Conservation (phyloP, 2,329 filamentous ascomycete genomes). For the Nemania sp. region DNA sequence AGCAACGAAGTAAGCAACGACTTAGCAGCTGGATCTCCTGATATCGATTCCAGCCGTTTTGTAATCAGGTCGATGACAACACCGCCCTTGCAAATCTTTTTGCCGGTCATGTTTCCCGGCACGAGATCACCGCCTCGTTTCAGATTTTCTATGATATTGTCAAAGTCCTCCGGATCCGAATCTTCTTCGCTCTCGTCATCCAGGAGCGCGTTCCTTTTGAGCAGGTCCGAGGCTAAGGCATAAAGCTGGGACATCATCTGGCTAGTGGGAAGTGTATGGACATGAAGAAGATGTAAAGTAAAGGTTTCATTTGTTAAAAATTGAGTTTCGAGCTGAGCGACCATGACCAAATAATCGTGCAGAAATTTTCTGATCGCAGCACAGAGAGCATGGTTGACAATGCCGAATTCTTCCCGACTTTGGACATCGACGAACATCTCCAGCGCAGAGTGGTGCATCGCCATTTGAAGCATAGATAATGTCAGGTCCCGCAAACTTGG, state of each 20-base stretch:
- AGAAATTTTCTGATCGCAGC: conserved; percentile 90
- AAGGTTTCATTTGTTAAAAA: conserved; percentile 86
- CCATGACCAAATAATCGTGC: conserved; percentile 90
- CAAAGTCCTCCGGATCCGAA: conserved; percentile 79
- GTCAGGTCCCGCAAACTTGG: conserved; percentile 89
- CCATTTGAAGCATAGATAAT: conserved; percentile 87
- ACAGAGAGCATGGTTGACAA: conserved; percentile 93
- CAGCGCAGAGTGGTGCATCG: conserved; percentile 87
- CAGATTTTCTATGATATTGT: conserved; percentile 89
- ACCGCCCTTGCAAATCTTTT: conserved; percentile 96
- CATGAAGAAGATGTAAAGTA: conserved; percentile 88
- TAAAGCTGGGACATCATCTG: conserved; percentile 93
- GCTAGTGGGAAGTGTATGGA: conserved; percentile 86
- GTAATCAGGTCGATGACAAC: conserved; percentile 89
- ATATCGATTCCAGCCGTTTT: conserved; percentile 82
- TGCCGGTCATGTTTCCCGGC: conserved; percentile 76
- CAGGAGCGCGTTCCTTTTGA: conserved; percentile 84
- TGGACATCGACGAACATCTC: conserved; percentile 94
- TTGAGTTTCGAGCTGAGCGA: conserved; percentile 92
- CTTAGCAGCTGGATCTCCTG: conserved; percentile 87
- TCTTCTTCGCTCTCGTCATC: conserved; percentile 77
- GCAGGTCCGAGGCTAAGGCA: conserved; percentile 80
- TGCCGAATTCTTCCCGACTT: conserved; percentile 88
- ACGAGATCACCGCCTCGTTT: conserved; percentile 83
- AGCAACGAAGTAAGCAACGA: conserved; percentile 79